Base-by-base conservation (phyloP, 2,329 filamentous ascomycete species). In the Aquanectria penicillioides region DNA sequence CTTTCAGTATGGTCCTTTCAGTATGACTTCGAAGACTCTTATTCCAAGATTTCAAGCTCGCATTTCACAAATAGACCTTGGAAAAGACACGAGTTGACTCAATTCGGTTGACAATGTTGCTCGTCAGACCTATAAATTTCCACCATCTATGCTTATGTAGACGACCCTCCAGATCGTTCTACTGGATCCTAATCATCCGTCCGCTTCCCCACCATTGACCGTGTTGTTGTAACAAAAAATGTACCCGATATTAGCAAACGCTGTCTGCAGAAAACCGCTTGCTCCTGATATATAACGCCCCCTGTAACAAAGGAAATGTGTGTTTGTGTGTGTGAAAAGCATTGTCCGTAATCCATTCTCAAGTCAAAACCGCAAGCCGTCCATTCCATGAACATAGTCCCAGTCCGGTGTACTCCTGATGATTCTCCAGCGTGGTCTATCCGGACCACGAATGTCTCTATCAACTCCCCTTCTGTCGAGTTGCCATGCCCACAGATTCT, bases 81-180 rank as follows among this genome's bases (percentile, higher is more conserved):
- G 25, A 11, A 34, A 20, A 44, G n/a, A n/a, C n/a, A n/a, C n/a
- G n/a, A n/a, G n/a, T n/a, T n/a, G n/a, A n/a, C n/a, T 17, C 17
- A 44, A 18, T 44, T 48, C 38, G 13, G 23, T 23, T 36, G 23
- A 6, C 31, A 20, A 8, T 51, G 15, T 29, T 52, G 12, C 25
- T 49, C 18, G 26, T 33, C 44, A 28, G 12, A 10, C 13, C 34
- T 44, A 29, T 29, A 46, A n/a, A n/a, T n/a, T 54, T 59, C 46
- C 20, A 22, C 25, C 38, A 23, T 51, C 29, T 46, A 46, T 40
- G 20, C 22, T 17, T 25, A 20, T 33, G 44, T 49, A 47, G 47
- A 46, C 40, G 31, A 52, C 65, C 52, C 52, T 20, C 40, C 43
- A 26, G 50, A 61, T 53, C 50, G 55, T 52, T 44, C 57, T 54